A percentile compares a stretch with the other conserved stretches of the same genome.
Evolutionary conservation across 495 filamentous ascomycete genomes (phyloP).

Genomic region (Cudoniella acicularis): DNA sequence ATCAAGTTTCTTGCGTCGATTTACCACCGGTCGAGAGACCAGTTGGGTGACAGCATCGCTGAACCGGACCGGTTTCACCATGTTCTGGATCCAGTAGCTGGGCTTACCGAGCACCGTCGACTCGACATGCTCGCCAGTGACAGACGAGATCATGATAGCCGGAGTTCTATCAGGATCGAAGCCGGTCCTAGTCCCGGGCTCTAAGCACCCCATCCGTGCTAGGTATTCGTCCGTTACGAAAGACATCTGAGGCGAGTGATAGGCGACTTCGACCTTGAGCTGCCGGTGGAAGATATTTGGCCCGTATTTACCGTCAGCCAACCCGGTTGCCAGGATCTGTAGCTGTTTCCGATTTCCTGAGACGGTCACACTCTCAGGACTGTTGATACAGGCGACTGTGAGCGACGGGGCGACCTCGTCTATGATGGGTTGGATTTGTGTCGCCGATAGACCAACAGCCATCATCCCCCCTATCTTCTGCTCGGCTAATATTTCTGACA

Average conservation of each 20-base stretch:
- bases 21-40: too few relatives aligned
- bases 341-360: slow-evolving; percentile 48
- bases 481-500: background rate
- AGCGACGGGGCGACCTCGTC: slow-evolving; percentile 10
- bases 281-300: slow-evolving; percentile 45
- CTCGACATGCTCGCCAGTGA: slow-evolving; percentile 37
- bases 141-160: slow-evolving; percentile 9
- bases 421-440: slow-evolving; percentile 35
- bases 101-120: too few relatives aligned
- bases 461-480: slow-evolving; percentile 40
- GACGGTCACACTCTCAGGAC: slow-evolving; percentile 54
- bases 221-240: slow-evolving; percentile 35
- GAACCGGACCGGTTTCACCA: too few relatives aligned
- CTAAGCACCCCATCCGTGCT: background rate
- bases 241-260: slow-evolving; percentile 60
- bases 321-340: slow-evolving; percentile 37
- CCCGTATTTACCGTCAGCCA: too few relatives aligned
- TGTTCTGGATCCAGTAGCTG: too few relatives aligned
- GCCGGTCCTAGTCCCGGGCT: slow-evolving; percentile 33
- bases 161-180: slow-evolving; percentile 35
- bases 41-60: too few relatives aligned
- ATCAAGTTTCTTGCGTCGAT: too few relatives aligned
- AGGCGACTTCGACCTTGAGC: slow-evolving; percentile 53
- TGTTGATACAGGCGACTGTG: slow-evolving; percentile 49
- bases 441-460: slow-evolving; percentile 45